Percentiles rank a stretch among this genome's conserved stretches.
phyloP scores from a whole-genome alignment of 2,329 filamentous ascomycete species.

The Sarocladiaceae sp. region DNA sequence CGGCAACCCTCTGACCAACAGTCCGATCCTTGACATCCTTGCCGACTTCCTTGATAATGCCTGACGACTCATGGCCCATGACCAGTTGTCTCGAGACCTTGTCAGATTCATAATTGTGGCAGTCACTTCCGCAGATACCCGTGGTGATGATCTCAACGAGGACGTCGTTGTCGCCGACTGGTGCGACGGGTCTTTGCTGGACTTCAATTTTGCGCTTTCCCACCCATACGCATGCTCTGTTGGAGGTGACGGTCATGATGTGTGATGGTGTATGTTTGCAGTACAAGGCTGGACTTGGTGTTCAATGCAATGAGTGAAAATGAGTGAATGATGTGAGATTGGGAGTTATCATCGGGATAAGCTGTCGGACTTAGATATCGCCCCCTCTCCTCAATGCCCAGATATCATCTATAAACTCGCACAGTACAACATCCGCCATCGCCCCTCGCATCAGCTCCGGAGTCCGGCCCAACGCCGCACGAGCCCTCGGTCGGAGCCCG shows the following conservation, averaged over 20 bases:
- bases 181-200: conserved; percentile 39
- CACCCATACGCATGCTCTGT: conserved; percentile 20
- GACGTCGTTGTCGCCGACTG: conserved; percentile 20
- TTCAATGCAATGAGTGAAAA: no score
- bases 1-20: conserved; percentile 57
- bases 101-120: conserved; percentile 20
- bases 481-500: background rate
- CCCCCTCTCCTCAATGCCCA: background rate
- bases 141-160: conserved; percentile 9
- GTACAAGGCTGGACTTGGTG: background rate
- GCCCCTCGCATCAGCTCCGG: background rate
- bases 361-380: background rate
- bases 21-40: conserved; percentile 36
- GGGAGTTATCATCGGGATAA: background rate
- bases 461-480: background rate
- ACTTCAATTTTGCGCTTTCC: conserved; percentile 33
- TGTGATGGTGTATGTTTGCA: background rate
- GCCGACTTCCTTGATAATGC: conserved; percentile 52
- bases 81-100: conserved; percentile 17
- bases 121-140: conserved; percentile 9
- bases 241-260: conserved; percentile 12
- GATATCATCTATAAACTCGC: background rate
- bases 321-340: background rate
- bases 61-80: conserved; percentile 60
- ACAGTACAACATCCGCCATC: background rate